These are phyloP conservation scores for Fusarium tupiense DNA, from an alignment of 2,329 filamentous ascomycete species.

Conservation along the genomic window DNA sequence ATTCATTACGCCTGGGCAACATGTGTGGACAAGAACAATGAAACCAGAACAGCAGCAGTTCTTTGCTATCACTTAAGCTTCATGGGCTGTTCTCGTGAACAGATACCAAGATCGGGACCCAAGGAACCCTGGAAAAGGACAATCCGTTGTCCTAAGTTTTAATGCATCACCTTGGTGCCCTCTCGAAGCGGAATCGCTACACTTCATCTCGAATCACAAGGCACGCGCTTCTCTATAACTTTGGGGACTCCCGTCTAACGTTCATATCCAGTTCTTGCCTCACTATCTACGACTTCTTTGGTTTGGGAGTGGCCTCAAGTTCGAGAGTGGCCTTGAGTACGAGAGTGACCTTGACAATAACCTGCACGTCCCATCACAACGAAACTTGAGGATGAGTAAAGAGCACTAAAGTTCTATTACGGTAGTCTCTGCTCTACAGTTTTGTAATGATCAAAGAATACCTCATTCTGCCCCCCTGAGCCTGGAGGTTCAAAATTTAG, in stretches of 20 bases:
- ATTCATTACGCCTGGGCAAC: too few relatives aligned
- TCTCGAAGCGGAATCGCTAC: too few relatives aligned
- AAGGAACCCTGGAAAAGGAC: background rate
- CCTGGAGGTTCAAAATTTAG: background rate
- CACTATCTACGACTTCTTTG: rapidly evolving
- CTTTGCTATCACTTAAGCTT: background rate
- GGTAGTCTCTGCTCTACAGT: background rate
- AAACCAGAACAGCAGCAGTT: background rate
- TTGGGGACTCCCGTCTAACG: rapidly evolving
- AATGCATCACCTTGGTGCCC: too few relatives aligned
- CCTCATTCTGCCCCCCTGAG: too few relatives aligned
- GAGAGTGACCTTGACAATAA: background rate
- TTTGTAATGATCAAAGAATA: background rate
- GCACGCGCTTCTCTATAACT: background rate
- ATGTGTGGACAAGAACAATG: background rate
- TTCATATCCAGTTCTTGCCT: background rate
- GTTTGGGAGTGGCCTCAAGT: background rate
- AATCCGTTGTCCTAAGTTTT: background rate
- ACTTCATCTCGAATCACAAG: too few relatives aligned
- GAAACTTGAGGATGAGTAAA: background rate
- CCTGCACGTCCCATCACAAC: background rate
- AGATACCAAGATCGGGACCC: background rate
- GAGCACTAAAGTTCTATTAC: background rate
- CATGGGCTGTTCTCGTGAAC: background rate
- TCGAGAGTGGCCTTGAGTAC: background rate